A percentile compares a stretch with the other conserved stretches of the same genome.
phyloP scores from a whole-genome alignment of 306 rosid genomes.

The Trichosanthes truncata region DNA sequence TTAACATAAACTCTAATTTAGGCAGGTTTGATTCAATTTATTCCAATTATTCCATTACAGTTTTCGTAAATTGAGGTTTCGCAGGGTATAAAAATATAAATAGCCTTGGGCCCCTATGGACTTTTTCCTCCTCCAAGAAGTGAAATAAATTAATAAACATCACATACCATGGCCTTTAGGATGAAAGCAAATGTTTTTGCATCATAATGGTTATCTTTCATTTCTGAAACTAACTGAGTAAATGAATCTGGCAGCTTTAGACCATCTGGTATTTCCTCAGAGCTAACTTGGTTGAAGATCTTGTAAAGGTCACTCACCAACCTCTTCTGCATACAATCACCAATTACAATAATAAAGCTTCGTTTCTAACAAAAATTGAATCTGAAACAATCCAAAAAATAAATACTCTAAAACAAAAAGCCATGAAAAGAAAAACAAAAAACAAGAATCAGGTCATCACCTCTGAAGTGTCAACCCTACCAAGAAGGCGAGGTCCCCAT shows the following conservation, averaged over 20 bases:
- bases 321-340: conserved; percentile 46
- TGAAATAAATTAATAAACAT: background rate
- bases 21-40: background rate
- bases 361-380: background rate
- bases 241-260: conserved; percentile 73
- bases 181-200: conserved; percentile 71
- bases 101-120: background rate
- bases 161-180: conserved; percentile 83
- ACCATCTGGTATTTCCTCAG: conserved; percentile 66
- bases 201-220: conserved; percentile 71
- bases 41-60: background rate
- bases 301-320: conserved; percentile 74
- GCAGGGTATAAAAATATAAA: background rate
- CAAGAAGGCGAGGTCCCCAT: conserved; percentile 90
- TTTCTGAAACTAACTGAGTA: conserved; percentile 71
- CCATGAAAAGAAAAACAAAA: background rate
- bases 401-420: background rate
- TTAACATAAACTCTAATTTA: background rate
- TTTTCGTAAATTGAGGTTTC: background rate
- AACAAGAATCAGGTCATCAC: conserved; percentile 30
- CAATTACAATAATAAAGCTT: background rate
- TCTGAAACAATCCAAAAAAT: background rate
- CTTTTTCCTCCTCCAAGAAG: background rate
- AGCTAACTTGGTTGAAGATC: conserved; percentile 67
- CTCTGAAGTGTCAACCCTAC: conserved; percentile 89